Base-by-base conservation (phyloP, 495 filamentous ascomycete species). In the Durotheca rogersii region DNA sequence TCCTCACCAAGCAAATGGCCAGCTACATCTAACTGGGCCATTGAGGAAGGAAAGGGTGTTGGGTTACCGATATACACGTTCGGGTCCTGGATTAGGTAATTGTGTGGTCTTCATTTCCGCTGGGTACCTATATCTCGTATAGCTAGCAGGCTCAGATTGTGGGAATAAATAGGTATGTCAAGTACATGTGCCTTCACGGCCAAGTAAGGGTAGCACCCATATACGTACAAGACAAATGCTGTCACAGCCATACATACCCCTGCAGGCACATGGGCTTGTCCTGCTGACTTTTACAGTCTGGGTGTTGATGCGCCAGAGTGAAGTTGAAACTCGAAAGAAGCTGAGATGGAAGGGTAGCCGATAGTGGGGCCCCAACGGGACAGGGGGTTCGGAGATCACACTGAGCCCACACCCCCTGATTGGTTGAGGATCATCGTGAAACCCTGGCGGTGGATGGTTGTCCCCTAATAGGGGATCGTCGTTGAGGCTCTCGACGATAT, bases 321-420 rank as follows among this genome's bases (percentile, higher is more conserved):
- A 32, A 41, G 40, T 41, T 30, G 18, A 47, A 39, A 29, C 23
- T 48, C 20, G 31, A 42, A 30, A 9, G 48, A 41, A 9, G 31
- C 17, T 11, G 23, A 44, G 27, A 43, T 38, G 18, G 32, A 33
- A 48, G 44, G 44, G 34, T 34, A 41, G 42, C 36, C 34, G 49
- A 53, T 54, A 35, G 51, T 44, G 53, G 45, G 60, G 56, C 33
- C 33, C 20, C 34, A 34, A 21, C 18, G 7, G 19, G 49, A 41
- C 61, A 61, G 41, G 61, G 61, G 41, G 56, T 6, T 17, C 7
- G 54, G 34, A 65, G 44, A 58, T 65, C 57, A 65, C 16, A 59
- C 61, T 38, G 17, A 7, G 18, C n/a, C 11, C 12, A 9, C n/a
- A 16, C 15, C 47, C 10, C 34, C 10, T 59, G 38, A 65, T 62